Evolutionary conservation across 306 rosid genomes (phyloP).

Genomic region (Oxytropis ochrocephala): DNA sequence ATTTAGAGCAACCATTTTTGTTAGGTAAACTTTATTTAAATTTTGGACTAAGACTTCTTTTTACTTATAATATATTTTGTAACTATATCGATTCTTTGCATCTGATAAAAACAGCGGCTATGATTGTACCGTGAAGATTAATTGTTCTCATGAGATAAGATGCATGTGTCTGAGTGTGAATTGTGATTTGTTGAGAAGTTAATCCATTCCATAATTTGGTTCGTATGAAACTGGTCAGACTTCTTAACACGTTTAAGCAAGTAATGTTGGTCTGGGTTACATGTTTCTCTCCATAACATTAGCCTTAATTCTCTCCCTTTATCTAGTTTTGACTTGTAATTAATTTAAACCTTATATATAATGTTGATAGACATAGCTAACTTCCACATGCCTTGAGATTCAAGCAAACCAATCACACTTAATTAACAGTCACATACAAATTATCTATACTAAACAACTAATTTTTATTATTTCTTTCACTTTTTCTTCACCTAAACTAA

Average conservation of each 20-base stretch:
- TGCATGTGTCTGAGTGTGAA: neutral
- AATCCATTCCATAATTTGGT: neutral
- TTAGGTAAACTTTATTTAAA: too few species aligned
- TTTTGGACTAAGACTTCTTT: too few species aligned
- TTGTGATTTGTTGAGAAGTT: neutral
- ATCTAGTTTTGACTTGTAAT: neutral
- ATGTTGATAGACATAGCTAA: neutral
- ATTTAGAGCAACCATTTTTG: too few species aligned
- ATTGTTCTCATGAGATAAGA: too few species aligned
- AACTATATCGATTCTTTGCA: neutral
- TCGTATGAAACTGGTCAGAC: neutral
- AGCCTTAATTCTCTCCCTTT: constrained; percentile 13
- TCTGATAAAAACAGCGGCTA: neutral
- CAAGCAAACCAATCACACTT: neutral
- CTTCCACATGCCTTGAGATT: neutral
- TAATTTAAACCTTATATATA: neutral
- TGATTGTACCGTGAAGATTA: neutral
- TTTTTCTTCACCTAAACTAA: neutral
- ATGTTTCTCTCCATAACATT: constrained; percentile 17
- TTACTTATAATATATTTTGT: too few species aligned
- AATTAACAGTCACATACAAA: neutral
- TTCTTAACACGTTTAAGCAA: neutral
- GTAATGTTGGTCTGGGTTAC: neutral
- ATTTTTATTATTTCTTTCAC: neutral
- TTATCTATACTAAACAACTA: neutral